These are phyloP conservation scores for Codiaeum variegatum DNA, from an alignment of 441 rosid genomes.

Conservation along the genomic window DNA sequence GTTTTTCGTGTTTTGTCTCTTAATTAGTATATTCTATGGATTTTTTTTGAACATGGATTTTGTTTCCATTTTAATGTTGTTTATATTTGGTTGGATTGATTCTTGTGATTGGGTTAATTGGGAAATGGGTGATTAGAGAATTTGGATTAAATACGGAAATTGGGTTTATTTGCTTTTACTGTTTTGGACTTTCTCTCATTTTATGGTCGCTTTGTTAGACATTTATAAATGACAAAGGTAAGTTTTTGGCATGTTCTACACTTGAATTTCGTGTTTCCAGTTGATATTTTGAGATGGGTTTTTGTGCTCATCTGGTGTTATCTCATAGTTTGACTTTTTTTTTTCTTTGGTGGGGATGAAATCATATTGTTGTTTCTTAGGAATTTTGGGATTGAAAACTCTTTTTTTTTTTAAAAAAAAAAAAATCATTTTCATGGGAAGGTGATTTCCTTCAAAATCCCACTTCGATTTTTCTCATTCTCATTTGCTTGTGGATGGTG, in stretches of 20 bases:
- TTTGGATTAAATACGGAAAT: not conserved
- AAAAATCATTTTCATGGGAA: not conserved
- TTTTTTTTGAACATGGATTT: conserved; percentile 16
- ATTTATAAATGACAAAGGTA: conserved; percentile 10
- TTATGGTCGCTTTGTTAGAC: conserved; percentile 18
- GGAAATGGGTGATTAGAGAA: conserved; percentile 8
- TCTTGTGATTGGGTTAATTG: conserved; percentile 23
- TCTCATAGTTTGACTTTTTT: conserved; percentile 21
- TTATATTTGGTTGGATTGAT: conserved; percentile 19
- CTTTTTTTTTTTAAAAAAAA: not conserved
- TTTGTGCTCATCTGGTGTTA: conserved; percentile 15
- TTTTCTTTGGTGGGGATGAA: conserved; percentile 1
- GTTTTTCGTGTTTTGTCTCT: conserved; percentile 4
- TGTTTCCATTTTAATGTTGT: conserved; percentile 6
- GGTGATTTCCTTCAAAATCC: not conserved
- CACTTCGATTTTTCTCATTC: not conserved
- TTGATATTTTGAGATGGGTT: conserved; percentile 15
- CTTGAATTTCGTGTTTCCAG: conserved; percentile 11
- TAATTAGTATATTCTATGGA: conserved; percentile 9
- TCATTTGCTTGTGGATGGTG: not conserved
- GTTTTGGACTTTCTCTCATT: conserved; percentile 14
- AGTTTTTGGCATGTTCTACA: not conserved
- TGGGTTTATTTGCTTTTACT: conserved; percentile 7
- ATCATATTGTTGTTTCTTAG: not conserved
- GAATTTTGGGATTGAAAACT: not conserved